phyloP scores from a whole-genome alignment of 805 yeast species.

The Candida corydali region DNA sequence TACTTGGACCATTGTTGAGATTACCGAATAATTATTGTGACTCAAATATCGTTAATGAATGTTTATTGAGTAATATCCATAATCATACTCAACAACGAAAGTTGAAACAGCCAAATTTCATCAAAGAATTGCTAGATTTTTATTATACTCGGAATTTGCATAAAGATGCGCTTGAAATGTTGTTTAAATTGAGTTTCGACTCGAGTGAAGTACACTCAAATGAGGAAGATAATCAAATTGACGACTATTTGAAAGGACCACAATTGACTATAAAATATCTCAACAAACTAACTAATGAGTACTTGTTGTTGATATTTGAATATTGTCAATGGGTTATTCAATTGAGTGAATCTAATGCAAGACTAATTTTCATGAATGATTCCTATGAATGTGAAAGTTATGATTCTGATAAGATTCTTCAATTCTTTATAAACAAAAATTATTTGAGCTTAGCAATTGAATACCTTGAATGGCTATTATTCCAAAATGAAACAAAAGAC shows the following conservation, averaged over 20 bases:
- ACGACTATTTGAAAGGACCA: slow-evolving; percentile 32
- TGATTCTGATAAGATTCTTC: slow-evolving; percentile 50
- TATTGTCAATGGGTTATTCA: slow-evolving; percentile 51
- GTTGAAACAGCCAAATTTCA: slow-evolving; percentile 31
- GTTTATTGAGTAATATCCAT: slow-evolving; percentile 39
- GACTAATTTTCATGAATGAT: slow-evolving; percentile 60
- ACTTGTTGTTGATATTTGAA: slow-evolving; percentile 53
- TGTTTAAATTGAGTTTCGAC: slow-evolving; percentile 33
- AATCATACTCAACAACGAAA: slow-evolving; percentile 11
- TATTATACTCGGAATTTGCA: slow-evolving; percentile 63
- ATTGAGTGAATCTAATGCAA: slow-evolving; percentile 25
- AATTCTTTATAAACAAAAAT: slow-evolving; percentile 37
- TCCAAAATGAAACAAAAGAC: slow-evolving; percentile 28
- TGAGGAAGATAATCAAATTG: slow-evolving; percentile 17
- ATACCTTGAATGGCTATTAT: slow-evolving; percentile 46
- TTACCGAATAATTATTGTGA: slow-evolving; percentile 70
- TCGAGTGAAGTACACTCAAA: slow-evolving; percentile 9
- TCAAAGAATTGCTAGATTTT: slow-evolving; percentile 73
- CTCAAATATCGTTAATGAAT: slow-evolving; percentile 52
- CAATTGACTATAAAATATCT: slow-evolving; percentile 51
- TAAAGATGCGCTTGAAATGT: slow-evolving; percentile 59
- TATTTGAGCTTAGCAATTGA: slow-evolving; percentile 20
- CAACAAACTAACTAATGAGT: slow-evolving; percentile 46
- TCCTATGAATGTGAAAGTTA: slow-evolving; percentile 56
- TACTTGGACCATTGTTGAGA: slow-evolving; percentile 80